Evolutionary conservation across 805 yeast genomes (phyloP), one percentile per base, ranked within the genome.

Genomic region (Candida palmyrensis): DNA sequence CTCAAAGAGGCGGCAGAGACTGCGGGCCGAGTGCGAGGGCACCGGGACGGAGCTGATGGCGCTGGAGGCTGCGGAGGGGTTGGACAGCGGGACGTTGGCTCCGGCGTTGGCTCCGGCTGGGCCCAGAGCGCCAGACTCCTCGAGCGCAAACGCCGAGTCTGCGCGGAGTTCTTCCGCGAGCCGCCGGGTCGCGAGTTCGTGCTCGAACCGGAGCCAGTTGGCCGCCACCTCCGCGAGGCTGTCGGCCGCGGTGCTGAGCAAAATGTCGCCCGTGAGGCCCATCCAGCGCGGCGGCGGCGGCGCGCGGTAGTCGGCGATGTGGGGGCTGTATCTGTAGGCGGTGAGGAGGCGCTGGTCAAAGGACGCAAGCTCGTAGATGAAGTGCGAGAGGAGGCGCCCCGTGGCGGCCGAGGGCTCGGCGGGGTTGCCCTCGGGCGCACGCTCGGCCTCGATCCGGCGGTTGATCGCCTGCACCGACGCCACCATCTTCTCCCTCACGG

Each of bases 21-120:
- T 72, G 24, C 69, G 61, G 0, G 88, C 76, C 1, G 86, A 73
- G 40, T 71, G 71, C 0, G 87, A 80, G 0, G 90, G 88, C 31
- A 53, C 57, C n/a, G n/a, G n/a, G 25, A 54, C 33, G 4, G 46
- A 43, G 38, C 2, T 35, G 21, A 13, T 35, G 37, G 2, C 43
- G 34, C 30, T 38, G 39, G 11, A 7, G 7, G 10, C 7, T 8
- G 7, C 14, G 27, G 14, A 9, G 7, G 8, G 10, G 22, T 5
- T 8, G 12, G 12, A 11, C n/a, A n/a, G n/a, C n/a, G n/a, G n/a
- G 14, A 31, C 17, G 6, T 21, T 18, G 10, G 21, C 18, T 6
- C 29, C 16, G 4, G 25, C 12, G 8, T 35, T 14, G 18, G 7
- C 54, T 53, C 5, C 52, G n/a, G n/a, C n/a, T 53, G n/a, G 37